Base-by-base conservation (phyloP, 108 stramenopile genomes). In the Chaetoceros muelleri region DNA sequence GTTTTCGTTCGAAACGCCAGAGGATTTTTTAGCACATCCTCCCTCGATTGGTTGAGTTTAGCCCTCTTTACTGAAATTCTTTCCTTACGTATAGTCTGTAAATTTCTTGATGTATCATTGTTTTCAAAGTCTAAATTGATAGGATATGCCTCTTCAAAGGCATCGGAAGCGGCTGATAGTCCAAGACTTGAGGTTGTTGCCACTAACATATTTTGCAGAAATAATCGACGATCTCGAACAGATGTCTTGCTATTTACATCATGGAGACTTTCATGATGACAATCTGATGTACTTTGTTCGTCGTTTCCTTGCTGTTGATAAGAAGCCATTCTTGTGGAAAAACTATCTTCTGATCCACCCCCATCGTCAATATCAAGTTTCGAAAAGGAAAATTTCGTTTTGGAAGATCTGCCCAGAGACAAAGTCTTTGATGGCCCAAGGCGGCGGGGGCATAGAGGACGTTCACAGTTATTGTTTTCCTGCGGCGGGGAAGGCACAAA, bases 241-340 rank as follows among this genome's bases (percentile, higher is more conserved):
- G 34, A 40, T 40, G 34, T 10, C 5, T 40, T 13, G 13, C 13
- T 40, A 40, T 40, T 13, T 10, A 40, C 34, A 40, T 13, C 64
- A 71, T 27, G 64, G 70, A 16, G 64, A 71, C 47, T 65, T 55
- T 55, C 70, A 65, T 47, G 56, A 65, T 30, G 48, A 51, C 30
- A 65, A 64, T 26, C 56, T 53, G 28, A 25, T 65, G 3, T 70
- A 10, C 34, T 40, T 13, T 10, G 13, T 40, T 40, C 34, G 13
- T 10, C 5, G 13, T 40, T 40, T 10, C 34, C 13, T 40, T 40
- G 8, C 5, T 10, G 13, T 40, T 40, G 34, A 40, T 40, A 5
- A 40, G 13, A 13, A 10, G 34, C 34, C 34, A 10, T 40, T 40
- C 13, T 5, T 40, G n/a, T n/a, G n/a, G n/a, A n/a, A n/a, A n/a